phyloP scores from a whole-genome alignment of 2,329 filamentous ascomycete species.

The Coniosporium tulheliwenetii region DNA sequence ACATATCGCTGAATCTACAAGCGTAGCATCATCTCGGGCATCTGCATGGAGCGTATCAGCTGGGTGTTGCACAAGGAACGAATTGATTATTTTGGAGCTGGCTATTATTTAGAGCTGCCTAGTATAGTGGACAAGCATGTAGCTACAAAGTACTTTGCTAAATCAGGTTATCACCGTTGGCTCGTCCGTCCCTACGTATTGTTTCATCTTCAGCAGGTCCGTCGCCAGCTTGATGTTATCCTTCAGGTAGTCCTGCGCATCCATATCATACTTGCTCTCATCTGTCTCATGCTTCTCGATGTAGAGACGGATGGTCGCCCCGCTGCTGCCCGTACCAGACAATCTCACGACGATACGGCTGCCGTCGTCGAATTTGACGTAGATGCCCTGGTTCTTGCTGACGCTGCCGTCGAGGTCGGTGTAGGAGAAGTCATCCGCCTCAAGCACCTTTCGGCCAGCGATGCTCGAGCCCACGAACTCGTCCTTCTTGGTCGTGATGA shows the following conservation, averaged over 20 bases:
- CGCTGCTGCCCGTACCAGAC: conserved; percentile 87
- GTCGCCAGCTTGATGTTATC: conserved; percentile 78
- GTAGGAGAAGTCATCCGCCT: conserved; percentile 95
- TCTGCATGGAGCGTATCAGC: too few species aligned
- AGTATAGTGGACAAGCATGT: too few species aligned
- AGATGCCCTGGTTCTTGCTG: conserved; percentile 90
- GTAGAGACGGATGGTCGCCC: conserved; percentile 92
- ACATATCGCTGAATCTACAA: too few species aligned
- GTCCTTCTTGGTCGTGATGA: conserved; percentile 52
- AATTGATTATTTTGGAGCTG: too few species aligned
- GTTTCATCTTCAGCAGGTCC: conserved; percentile 78
- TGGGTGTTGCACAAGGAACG: too few species aligned
- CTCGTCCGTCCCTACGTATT: conserved; percentile 81
- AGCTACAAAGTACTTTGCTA: too few species aligned
- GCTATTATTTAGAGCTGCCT: too few species aligned
- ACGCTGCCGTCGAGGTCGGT: conserved; percentile 97
- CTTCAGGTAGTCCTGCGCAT: conserved; percentile 88
- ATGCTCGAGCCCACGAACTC: conserved; percentile 77
- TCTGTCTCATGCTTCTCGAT: conserved; percentile 90
- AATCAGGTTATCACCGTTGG: conserved; percentile 83
- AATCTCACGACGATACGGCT: conserved; percentile 90
- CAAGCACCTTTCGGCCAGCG: conserved; percentile 65
- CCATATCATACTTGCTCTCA: conserved; percentile 57
- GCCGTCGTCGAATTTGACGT: conserved; percentile 83
- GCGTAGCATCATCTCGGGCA: too few species aligned